Evolutionary conservation across 75 land plant genomes (phyloP).

Genomic region (Adiantum capillusveneris): DNA sequence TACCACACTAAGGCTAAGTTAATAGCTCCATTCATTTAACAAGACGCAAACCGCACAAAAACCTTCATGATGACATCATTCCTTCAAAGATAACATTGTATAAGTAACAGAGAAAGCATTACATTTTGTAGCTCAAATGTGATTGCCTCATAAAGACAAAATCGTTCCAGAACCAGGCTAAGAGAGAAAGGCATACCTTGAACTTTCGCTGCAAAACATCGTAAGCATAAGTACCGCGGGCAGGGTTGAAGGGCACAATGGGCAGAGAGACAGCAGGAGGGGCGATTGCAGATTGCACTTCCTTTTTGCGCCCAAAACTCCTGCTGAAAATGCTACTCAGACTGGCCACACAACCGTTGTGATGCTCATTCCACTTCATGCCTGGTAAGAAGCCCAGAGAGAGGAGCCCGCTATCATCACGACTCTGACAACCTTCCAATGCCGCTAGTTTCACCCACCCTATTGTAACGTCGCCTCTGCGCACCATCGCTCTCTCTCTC

Average conservation of each 20-base stretch:
- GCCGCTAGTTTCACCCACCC: neutral
- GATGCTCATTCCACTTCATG: neutral
- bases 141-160: too few relatives aligned
- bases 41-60: too few relatives aligned
- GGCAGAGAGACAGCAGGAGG: neutral
- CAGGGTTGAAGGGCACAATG: constrained; percentile 7
- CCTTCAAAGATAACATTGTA: too few relatives aligned
- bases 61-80: too few relatives aligned
- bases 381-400: neutral
- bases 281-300: neutral
- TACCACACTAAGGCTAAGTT: too few relatives aligned
- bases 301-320: neutral
- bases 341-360: neutral
- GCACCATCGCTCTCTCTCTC: neutral
- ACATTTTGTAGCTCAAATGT: too few relatives aligned
- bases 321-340: constrained; percentile 2
- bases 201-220: constrained; percentile 12
- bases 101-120: too few relatives aligned
- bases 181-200: constrained; percentile 6
- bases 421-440: neutral
- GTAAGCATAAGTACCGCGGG: constrained; percentile 17
- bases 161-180: too few relatives aligned
- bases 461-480: neutral
- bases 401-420: neutral
- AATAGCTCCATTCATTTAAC: too few relatives aligned